Evolutionary conservation across 441 rosid species (phyloP), one percentile per base, ranked within the genome.

Genomic region (Adansonia rubrostipa): DNA sequence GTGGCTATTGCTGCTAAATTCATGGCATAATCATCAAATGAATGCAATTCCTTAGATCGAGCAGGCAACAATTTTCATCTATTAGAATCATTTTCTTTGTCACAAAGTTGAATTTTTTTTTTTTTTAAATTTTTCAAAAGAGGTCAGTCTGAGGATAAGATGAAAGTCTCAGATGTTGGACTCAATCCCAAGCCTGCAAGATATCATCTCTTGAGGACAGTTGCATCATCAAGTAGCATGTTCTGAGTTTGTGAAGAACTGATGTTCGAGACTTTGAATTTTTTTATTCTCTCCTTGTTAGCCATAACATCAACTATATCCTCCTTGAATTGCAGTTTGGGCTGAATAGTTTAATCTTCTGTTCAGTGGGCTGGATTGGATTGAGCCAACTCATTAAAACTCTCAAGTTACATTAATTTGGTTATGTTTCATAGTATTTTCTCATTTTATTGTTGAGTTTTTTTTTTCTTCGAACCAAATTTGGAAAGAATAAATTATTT

Each of bases 21-120:
- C 9, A 61, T 61, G 65, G 4, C 65, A 64, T 64, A 36, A 1
- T 45, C 71, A 68, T 45, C 19, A 45, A 68, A 68, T 68, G 36
- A 45, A 5, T 19, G 48, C 44, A 65, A 42, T 42, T 42, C 45
- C 36, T 66, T 40, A 15, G 24, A 40, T 42, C n/a, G 4, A 3
- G 50, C n/a, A 47, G 10, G 57, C n/a, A 20, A 20, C 17, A 10
- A 20, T 47, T 13, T 69, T 67, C 56, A 69, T 13, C 73, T 47
- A 20, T 42, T 13, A 40, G 5, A 17, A 15, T 40, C 71, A 4
- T 19, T 19, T 69, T 69, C 57, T 69, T 47, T 20, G 14, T 67
- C 28, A 62, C 66, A 14, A 9, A 11, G 33, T 20, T 9, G 10
- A 20, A 2, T 22, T 13, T 8, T 60, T 60, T 20, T 13, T 60